Base-by-base conservation (phyloP, 176 grass and related monocot species). In the Rhynchospora breviuscula region DNA sequence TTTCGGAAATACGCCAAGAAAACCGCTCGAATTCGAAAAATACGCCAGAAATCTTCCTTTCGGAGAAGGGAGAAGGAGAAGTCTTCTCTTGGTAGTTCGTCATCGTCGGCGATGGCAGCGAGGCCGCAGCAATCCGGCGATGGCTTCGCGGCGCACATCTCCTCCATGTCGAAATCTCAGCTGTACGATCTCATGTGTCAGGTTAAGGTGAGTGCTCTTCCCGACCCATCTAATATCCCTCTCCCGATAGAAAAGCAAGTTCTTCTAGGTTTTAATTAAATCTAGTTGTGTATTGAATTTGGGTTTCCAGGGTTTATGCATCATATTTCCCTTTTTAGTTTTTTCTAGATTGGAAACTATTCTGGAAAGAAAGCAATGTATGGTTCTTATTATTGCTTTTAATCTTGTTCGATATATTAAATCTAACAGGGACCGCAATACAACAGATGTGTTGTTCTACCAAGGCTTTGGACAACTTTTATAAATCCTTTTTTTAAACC, bases 181-280 rank as follows among this genome's bases (percentile, higher is more conserved):
- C 90, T 99, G 63, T 92, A 90, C 88, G 96, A 99, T 74, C 83
- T 99, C 33, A 95, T 99, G 89, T 88, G 89, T 83, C 87, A 99
- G 83, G 87, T 95, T 82, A 99, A 99, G 91, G 96, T 93, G 60
- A 26, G 46, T 45, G 19, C 1, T 26, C 47, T 14, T 46, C 49
- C 31, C 33, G 33, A 35, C 3, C 33, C 33, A 35, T 35, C 33
- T 35, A 45, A 7, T 3, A 45, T 59, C 67, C 17, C 59, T 70
- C 31, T 40, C 12, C 35, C 35, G 3, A 40, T 4, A 2, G 35
- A 40, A 40, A 40, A 40, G 4, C 35, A 40, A 40, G 3, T 40
- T 40, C 35, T 40, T 40, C 35, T 40, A 4, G 35, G 35, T 1
- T 40, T 40, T 40, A 40, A 40, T 68, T 31, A 12, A 43, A 68